Conservation (phyloP, 2,329 filamentous ascomycete genomes). For the Penicillium digitatum region DNA sequence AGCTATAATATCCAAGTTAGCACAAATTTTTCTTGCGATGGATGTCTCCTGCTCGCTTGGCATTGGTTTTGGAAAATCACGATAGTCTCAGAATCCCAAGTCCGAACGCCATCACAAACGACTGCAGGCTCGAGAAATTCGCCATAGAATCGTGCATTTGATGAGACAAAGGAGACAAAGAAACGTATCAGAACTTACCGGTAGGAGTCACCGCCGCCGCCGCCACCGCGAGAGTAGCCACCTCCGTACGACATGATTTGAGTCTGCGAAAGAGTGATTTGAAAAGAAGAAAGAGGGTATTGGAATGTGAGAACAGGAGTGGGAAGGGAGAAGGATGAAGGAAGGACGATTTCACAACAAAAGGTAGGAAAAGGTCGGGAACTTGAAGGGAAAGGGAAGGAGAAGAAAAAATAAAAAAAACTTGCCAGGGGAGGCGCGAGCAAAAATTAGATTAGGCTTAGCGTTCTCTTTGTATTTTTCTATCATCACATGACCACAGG, state of each 20-base stretch:
- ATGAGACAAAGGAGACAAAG: background rate
- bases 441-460: constrained; percentile 27
- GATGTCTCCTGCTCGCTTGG: background rate
- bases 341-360: constrained; percentile 14
- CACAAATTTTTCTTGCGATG: background rate
- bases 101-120: background rate
- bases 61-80: background rate
- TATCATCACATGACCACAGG: constrained; percentile 1
- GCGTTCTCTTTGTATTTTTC: constrained; percentile 11
- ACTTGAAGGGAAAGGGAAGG: constrained; percentile 16
- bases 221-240: constrained; percentile 47
- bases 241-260: constrained; percentile 67
- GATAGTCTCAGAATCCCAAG: background rate
- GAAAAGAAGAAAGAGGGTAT: background rate
- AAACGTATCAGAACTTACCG: constrained; percentile 31
- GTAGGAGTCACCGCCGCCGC: constrained; percentile 49
- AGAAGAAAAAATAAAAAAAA: constrained; percentile 24
- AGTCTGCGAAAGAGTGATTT: constrained; percentile 18
- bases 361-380: constrained; percentile 25
- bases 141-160: background rate
- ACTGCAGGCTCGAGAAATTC: background rate
- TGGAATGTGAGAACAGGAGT: constrained; percentile 1
- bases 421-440: constrained; percentile 23
- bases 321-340: background rate
- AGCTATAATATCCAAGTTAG: constrained; percentile 25